Conservation (phyloP, 1,284 basidiomycete species). For the Coniferiporia weirii region DNA sequence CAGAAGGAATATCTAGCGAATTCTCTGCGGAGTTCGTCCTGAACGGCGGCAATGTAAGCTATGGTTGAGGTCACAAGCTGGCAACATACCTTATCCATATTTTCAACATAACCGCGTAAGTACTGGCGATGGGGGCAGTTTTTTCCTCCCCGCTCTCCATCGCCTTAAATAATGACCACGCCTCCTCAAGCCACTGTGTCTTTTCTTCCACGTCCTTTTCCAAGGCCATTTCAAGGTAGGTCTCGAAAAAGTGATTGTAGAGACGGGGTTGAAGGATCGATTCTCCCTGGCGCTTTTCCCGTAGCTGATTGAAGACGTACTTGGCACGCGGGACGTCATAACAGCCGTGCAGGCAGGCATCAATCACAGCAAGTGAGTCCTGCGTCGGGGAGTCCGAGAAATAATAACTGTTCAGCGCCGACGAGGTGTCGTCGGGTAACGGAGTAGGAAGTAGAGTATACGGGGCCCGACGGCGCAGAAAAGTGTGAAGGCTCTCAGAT, state of each 20-base stretch:
- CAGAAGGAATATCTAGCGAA: background rate
- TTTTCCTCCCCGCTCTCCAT: slow-evolving; percentile 50
- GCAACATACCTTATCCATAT: slow-evolving; percentile 46
- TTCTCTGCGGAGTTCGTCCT: background rate
- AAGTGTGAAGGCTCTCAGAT: slow-evolving; percentile 35
- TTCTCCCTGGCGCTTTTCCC: slow-evolving; percentile 30
- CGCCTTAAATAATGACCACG: slow-evolving; percentile 50
- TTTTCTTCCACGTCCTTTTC: slow-evolving; percentile 38
- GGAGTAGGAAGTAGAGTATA: slow-evolving; percentile 63
- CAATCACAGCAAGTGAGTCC: slow-evolving; percentile 69
- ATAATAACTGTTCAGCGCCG: slow-evolving; percentile 46
- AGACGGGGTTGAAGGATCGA: slow-evolving; percentile 35
- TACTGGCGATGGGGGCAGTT: slow-evolving; percentile 47
- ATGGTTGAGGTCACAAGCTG: background rate
- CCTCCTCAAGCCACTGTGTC: slow-evolving; percentile 51
- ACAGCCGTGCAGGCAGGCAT: slow-evolving; percentile 69
- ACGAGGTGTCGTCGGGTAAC: slow-evolving; percentile 41
- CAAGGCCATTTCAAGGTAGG: slow-evolving; percentile 56
- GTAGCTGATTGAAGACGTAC: slow-evolving; percentile 57
- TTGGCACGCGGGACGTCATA: slow-evolving; percentile 71
- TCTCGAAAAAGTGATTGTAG: slow-evolving; percentile 54
- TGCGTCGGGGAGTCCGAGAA: slow-evolving; percentile 60
- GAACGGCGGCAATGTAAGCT: slow-evolving; percentile 12
- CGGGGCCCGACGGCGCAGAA: slow-evolving; percentile 41
- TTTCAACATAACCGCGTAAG: slow-evolving; percentile 64